Base-by-base conservation (phyloP, 2,329 filamentous ascomycete genomes). In the Aureobasidium lini region DNA sequence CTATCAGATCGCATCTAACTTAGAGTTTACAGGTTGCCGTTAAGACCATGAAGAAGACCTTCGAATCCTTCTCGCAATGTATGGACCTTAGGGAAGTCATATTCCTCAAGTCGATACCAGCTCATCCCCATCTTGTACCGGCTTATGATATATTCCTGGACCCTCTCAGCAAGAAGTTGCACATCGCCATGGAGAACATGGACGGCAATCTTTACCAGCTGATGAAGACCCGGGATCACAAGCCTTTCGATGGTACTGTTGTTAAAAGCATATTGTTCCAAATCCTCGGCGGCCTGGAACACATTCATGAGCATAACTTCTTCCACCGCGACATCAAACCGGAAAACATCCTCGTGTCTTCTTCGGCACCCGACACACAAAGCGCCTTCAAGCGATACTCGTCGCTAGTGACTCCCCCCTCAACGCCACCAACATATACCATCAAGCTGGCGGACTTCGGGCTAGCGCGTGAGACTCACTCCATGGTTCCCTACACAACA, bases 1-100 rank as follows among this genome's bases (percentile, higher is more conserved):
- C 65, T 28, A 11, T 67, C 67, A 37, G 39, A 18, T 18, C 60
- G 9, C 10, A 47, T 44, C 48, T 42, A 62, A 52, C 63, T 66
- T 52, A 64, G 63, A 62, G 60, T 59, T 43, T 60, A 40, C 61
- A 97, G 94, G 89, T 99, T 68, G 94, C 94, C 44, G 96, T 99
- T 77, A 99, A 99, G 77, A 97, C 94, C 6, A 99, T 99, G 94
- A 99, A 99, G 82, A 99, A 99, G 83, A 92, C 88, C 0, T 99
- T 97, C 68, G 92, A 97, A 67, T 95, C 90, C 1, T 91, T 96
- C 70, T 78, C 84, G 15, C 88, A 91, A 56, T 99, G 94, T 73
- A 77, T 96, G 64, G 94, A 99, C 74, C 83, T 99, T 57, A 87
- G 94, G 63, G 94, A 99, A 74, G 94, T 99, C 65, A 94, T 99